phyloP scores from a whole-genome alignment of 768 basidiomycete genomes.

The Panus rudis region DNA sequence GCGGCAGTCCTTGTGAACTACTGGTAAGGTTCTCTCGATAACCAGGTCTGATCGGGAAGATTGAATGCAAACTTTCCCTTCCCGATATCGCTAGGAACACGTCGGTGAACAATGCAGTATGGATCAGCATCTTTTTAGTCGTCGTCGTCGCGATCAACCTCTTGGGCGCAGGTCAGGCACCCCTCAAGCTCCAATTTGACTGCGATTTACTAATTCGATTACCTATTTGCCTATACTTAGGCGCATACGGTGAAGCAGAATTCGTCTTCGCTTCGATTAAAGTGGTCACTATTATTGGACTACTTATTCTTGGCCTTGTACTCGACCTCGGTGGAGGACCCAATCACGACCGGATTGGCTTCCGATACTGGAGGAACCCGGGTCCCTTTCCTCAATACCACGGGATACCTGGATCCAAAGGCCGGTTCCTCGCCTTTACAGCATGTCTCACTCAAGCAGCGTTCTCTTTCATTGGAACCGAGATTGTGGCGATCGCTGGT shows the following conservation, averaged over 20 bases:
- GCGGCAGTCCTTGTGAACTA: slow-evolving; percentile 71
- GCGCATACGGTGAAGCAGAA: slow-evolving; percentile 79
- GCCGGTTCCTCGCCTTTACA: slow-evolving; percentile 71
- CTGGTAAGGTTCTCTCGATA: slow-evolving; percentile 32
- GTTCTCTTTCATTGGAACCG: slow-evolving; percentile 90
- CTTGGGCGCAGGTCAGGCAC: slow-evolving; percentile 50
- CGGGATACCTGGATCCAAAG: slow-evolving; percentile 57
- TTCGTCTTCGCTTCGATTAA: slow-evolving; percentile 90
- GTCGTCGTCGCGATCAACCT: slow-evolving; percentile 74
- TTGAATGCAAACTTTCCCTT: background rate
- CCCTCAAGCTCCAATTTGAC: background rate
- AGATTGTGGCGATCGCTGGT: slow-evolving; percentile 88
- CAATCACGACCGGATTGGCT: slow-evolving; percentile 60
- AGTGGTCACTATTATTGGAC: slow-evolving; percentile 70
- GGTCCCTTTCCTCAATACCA: slow-evolving; percentile 79
- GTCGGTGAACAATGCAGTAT: slow-evolving; percentile 59
- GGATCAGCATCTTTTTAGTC: slow-evolving; percentile 72
- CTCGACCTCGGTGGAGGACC: slow-evolving; percentile 89
- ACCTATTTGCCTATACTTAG: slow-evolving; percentile 20
- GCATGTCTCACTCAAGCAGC: slow-evolving; percentile 79
- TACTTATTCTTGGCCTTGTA: slow-evolving; percentile 55
- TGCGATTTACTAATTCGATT: background rate
- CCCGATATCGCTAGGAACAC: slow-evolving; percentile 16
- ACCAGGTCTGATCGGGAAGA: background rate
- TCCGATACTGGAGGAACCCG: slow-evolving; percentile 81